Evolutionary conservation across 73 alveolate species (phyloP), one percentile per base, ranked within the genome.

Genomic region (Durusdinium trenchii): DNA sequence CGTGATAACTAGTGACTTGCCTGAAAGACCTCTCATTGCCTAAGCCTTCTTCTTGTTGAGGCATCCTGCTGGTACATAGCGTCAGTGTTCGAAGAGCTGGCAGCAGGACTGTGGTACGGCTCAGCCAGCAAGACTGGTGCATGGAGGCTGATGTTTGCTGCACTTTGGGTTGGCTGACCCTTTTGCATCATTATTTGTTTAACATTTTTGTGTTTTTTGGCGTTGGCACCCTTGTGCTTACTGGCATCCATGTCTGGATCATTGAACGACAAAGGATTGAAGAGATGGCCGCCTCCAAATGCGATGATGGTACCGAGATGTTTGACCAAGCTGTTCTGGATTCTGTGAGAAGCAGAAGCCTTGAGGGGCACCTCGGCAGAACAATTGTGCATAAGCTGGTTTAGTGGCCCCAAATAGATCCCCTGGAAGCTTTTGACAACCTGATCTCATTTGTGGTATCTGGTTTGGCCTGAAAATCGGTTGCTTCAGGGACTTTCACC

Each of bases 141-240:
- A 30, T 0, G 0, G 91, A 81, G n/a, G 91, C 46, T 30, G 91
- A 81, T 26, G 47, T 81, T 6, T 81, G 91, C 71, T 81, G 91
- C 71, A 30, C 47, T 35, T 50, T 81, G 91, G 91, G 36, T 16
- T 81, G 91, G 91, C 32, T 81, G 91, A 48, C 23, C 7, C 91
- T 50, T 36, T 48, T n/a, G n/a, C n/a, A n/a, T n/a, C n/a, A n/a
- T n/a, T n/a, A 1, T 26, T 20, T 26, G 35, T 67, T 67, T 12
- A 67, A 20, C n/a, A n/a, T n/a, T n/a, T n/a, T n/a, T n/a, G n/a
- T n/a, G n/a, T n/a, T n/a, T n/a, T n/a, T n/a, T n/a, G n/a, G n/a
- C n/a, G n/a, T n/a, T n/a, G n/a, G n/a, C n/a, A n/a, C n/a, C n/a
- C n/a, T n/a, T n/a, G n/a, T n/a, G n/a, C n/a, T n/a, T n/a, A n/a